Evolutionary conservation across 2,329 filamentous ascomycete species (phyloP), one percentile per base, ranked within the genome.

Genomic region (Trichophyton schoenleinii): DNA sequence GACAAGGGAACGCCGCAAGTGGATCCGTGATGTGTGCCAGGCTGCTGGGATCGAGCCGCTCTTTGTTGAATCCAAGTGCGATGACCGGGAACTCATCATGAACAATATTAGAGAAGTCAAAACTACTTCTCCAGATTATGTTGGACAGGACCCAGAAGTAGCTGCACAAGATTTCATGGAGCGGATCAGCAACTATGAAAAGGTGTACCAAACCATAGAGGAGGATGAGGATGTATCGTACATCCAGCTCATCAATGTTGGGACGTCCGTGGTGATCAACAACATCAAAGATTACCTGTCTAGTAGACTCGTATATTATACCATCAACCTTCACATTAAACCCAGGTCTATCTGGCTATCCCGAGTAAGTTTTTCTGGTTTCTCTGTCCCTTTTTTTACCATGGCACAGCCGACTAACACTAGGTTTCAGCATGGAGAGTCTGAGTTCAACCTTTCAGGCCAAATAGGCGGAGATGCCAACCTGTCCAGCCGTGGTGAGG

Each of bases 291-390:
- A 99, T 75, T 99, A 99, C 71, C 81, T 99, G 31, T 94, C 96
- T 73, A 96, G 90, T 73, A 87, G 94, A 62, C 87, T 99, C 52
- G 92, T 99, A 53, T 99, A 99, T 76, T 99, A 96, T 73, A 84
- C 97, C 62, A 96, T 97, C 86, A 99, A 97, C 72, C 81, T 99
- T 44, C 94, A 99, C 76, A 99, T 99, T 73, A 92, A 92, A 66
- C 92, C 92, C 18, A 85, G 94, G 61, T 95, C 91, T 3, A 95
- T 99, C 66, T 99, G 94, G 94, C 78, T 99, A 59, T 97, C 94
- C 67, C 82, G 94, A 65, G 89, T 92, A 79, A 75, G 86, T 81
- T 42, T 8, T 18, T 25, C 8, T 13, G 7, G 9, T 22, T 22
- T 1, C 20, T 48, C 8, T 52, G 13, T 13, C 28, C 18, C 20